phyloP scores from a whole-genome alignment of 2,329 filamentous ascomycete genomes.

The Ophiostoma pallidulum region DNA sequence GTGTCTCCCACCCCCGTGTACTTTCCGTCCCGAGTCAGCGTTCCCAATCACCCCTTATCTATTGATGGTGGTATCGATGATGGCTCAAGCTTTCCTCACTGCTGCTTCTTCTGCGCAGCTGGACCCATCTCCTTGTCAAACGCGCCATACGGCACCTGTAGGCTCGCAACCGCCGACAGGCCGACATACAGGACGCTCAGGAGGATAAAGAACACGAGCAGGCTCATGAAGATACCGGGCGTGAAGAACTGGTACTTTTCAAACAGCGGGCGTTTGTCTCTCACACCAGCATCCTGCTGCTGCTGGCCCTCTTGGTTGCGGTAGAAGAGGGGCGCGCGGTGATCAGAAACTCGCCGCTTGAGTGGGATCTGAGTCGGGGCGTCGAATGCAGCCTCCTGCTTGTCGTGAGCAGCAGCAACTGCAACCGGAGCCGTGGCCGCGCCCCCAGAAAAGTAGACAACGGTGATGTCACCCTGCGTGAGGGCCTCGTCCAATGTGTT shows the following conservation, averaged over 20 bases:
- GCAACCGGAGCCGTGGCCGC: conserved; percentile 43
- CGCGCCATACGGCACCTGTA: conserved; percentile 85
- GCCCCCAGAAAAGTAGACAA: conserved; percentile 58
- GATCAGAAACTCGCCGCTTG: conserved; percentile 44
- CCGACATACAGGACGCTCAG: conserved; percentile 71
- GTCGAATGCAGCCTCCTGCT: conserved; percentile 58
- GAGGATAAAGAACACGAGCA: conserved; percentile 61
- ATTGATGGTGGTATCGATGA: no score
- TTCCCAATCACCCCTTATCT: no score
- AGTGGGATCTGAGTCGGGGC: conserved; percentile 60
- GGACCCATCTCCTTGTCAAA: conserved; percentile 96
- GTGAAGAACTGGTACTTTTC: conserved; percentile 93
- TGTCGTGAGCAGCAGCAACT: no score
- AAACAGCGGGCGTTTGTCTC: conserved; percentile 54
- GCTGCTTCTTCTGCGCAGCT: conserved; percentile 76
- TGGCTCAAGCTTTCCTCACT: conserved; percentile 23
- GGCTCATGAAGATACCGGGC: conserved; percentile 82
- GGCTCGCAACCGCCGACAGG: conserved; percentile 63
- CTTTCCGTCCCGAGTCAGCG: no score
- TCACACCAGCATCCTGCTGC: conserved; percentile 31
- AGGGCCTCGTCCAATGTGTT: conserved; percentile 33
- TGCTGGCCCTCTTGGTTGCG: conserved; percentile 17
- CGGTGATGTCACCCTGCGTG: conserved; percentile 49
- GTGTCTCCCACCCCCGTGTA: no score
- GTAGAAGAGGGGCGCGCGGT: conserved; percentile 13